A percentile compares a stretch with the other conserved stretches of the same genome.
These are phyloP conservation scores for Thermothielavioides terrestris DNA, from an alignment of 495 filamentous ascomycete genomes.

Conservation along the genomic window DNA sequence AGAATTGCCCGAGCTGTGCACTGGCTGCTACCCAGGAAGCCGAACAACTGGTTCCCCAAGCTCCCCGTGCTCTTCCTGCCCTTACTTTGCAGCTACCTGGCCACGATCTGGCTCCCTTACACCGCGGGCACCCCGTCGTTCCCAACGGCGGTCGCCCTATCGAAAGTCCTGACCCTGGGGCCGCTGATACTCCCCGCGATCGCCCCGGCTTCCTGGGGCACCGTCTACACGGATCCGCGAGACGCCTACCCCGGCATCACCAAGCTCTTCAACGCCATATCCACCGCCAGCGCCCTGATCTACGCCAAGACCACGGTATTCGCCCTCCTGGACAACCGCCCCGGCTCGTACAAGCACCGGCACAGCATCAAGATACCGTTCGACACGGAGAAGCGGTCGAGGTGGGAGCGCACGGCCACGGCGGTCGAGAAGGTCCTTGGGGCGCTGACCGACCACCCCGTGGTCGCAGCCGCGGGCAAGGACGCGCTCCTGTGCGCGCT, in stretches of 20 bases:
- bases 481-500: slow-evolving; percentile 45
- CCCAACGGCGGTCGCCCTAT: slow-evolving; percentile 31
- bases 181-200: slow-evolving; percentile 36
- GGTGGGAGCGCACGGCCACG: slow-evolving; percentile 34
- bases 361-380: slow-evolving; percentile 37
- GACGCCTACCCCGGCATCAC: slow-evolving; percentile 31
- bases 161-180: slow-evolving; percentile 43
- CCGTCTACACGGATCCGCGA: slow-evolving; percentile 28
- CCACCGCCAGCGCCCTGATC: slow-evolving; percentile 26
- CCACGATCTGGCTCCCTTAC: slow-evolving; percentile 38
- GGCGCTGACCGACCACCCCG: slow-evolving; percentile 39
- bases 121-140: slow-evolving; percentile 40
- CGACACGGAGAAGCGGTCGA: slow-evolving; percentile 31
- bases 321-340: slow-evolving; percentile 34
- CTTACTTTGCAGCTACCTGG: slow-evolving; percentile 34
- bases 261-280: slow-evolving; percentile 36
- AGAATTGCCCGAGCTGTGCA: slow-evolving; percentile 17
- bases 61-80: slow-evolving; percentile 33
- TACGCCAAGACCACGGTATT: slow-evolving; percentile 30
- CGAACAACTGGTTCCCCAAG: slow-evolving; percentile 41
- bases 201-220: slow-evolving; percentile 36
- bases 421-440: slow-evolving; percentile 36
- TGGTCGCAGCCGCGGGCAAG: slow-evolving; percentile 37
- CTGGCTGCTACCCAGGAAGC: slow-evolving; percentile 28
- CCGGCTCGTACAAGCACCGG: slow-evolving; percentile 36